Percentiles rank a stretch among this genome's conserved stretches.
Conservation (phyloP, 768 basidiomycete species). For the Butyriboletus loyo region DNA sequence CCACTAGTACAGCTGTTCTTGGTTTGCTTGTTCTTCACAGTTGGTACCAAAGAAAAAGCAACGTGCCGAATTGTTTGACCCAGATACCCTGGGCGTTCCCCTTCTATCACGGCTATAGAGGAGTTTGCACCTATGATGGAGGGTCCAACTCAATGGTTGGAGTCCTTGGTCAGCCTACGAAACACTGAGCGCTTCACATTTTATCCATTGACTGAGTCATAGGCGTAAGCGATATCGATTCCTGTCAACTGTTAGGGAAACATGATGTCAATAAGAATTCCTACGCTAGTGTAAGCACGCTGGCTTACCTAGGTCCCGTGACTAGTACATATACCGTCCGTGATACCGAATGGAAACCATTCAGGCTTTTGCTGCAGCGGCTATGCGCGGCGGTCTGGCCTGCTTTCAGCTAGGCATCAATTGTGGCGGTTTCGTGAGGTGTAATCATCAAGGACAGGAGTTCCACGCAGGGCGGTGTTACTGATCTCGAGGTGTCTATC, state of each 20-base stretch:
- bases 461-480: neutral
- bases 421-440: neutral
- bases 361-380: too few species aligned
- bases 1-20: neutral
- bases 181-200: neutral
- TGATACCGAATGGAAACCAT: too few species aligned
- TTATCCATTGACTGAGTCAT: neutral
- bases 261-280: neutral
- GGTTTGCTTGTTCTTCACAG: too few species aligned
- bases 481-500: neutral
- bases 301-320: too few species aligned
- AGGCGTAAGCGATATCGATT: neutral
- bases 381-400: too few species aligned
- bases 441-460: neutral
- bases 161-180: neutral
- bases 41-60: neutral
- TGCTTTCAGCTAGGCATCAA: too few species aligned
- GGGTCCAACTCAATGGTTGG: neutral
- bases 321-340: too few species aligned
- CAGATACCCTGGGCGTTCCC: too few species aligned
- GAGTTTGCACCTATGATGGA: too few species aligned
- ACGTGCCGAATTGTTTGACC: too few species aligned
- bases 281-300: too few species aligned
- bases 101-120: too few species aligned
- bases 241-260: neutral